phyloP scores from a whole-genome alignment of 2,329 filamentous ascomycete species.

The Penicillium sp. region DNA sequence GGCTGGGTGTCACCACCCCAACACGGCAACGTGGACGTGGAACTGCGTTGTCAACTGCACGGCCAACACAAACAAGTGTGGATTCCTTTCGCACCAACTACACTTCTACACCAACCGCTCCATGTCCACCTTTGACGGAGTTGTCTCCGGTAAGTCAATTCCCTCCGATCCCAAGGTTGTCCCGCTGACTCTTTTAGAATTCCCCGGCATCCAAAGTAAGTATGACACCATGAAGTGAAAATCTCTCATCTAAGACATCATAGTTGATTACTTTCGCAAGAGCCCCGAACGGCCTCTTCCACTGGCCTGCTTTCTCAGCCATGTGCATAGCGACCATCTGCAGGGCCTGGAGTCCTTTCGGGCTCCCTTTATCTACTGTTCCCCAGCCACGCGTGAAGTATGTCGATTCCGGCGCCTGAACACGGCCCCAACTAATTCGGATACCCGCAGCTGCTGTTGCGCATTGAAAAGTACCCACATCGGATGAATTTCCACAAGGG shows the following conservation, averaged over 20 bases:
- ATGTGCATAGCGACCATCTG: constrained; percentile 90
- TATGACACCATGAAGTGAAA: not conserved
- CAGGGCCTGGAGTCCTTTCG: constrained; percentile 72
- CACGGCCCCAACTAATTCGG: constrained; percentile 1
- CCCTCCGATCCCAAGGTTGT: not conserved
- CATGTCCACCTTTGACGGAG: constrained; percentile 37
- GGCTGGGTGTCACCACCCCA: not conserved
- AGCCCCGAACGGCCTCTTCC: constrained; percentile 58
- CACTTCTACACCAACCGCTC: not conserved
- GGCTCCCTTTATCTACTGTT: constrained; percentile 87
- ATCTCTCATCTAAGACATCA: not conserved
- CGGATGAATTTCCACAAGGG: constrained; percentile 78
- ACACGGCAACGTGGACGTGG: not conserved
- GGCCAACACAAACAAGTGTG: constrained; percentile 2
- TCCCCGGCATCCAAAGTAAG: constrained; percentile 71
- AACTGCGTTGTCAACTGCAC: not conserved
- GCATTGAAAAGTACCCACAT: constrained; percentile 74
- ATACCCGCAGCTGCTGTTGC: constrained; percentile 61
- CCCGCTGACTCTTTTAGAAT: constrained; percentile 52
- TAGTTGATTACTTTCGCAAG: constrained; percentile 78
- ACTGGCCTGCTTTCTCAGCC: constrained; percentile 82
- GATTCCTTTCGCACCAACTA: constrained; percentile 4
- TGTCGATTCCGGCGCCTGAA: constrained; percentile 19
- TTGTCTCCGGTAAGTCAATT: constrained; percentile 26
- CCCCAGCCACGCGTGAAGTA: constrained; percentile 72